Conservation (phyloP, 139 green algal species). For the Chlamydomonas urium region DNA sequence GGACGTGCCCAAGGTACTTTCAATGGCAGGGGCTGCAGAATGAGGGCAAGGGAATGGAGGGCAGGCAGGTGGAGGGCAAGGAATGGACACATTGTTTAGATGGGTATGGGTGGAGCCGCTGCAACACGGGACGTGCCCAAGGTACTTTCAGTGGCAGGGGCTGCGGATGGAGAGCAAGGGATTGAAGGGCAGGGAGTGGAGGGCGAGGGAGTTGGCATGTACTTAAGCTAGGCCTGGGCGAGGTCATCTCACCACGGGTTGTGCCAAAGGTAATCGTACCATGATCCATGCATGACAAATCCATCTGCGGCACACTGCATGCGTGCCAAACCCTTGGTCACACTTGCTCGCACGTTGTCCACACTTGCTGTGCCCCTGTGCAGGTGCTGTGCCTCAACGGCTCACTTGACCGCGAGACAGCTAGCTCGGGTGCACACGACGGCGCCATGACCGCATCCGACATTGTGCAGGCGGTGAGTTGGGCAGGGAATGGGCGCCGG, state of each 20-base stretch:
- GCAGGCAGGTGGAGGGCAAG: too few species aligned
- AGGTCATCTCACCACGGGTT: slow-evolving; percentile 54
- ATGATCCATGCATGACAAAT: too few species aligned
- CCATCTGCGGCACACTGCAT: too few species aligned
- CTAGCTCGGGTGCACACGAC: slow-evolving; percentile 27
- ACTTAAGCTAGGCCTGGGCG: slow-evolving; percentile 87
- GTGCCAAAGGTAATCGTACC: slow-evolving; percentile 57
- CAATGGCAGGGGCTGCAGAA: too few species aligned
- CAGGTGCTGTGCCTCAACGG: slow-evolving; percentile 96
- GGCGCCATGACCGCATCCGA: slow-evolving; percentile 83
- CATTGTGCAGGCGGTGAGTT: slow-evolving; percentile 58
- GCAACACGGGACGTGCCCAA: slow-evolving; percentile 42
- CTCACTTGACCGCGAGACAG: slow-evolving; percentile 86
- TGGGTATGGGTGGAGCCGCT: slow-evolving; percentile 84
- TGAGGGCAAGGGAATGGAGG: too few species aligned
- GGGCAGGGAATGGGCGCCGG: background rate
- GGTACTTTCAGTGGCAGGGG: slow-evolving; percentile 30
- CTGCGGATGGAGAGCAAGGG: too few species aligned
- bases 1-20: slow-evolving; percentile 48
- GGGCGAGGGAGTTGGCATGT: too few species aligned
- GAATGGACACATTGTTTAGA: too few species aligned
- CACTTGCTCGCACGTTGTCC: too few species aligned
- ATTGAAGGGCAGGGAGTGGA: too few species aligned
- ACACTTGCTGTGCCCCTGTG: background rate
- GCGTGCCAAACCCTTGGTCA: too few species aligned